Base-by-base conservation (phyloP, 2,329 filamentous ascomycete genomes). In the Apiospora saccharicola region DNA sequence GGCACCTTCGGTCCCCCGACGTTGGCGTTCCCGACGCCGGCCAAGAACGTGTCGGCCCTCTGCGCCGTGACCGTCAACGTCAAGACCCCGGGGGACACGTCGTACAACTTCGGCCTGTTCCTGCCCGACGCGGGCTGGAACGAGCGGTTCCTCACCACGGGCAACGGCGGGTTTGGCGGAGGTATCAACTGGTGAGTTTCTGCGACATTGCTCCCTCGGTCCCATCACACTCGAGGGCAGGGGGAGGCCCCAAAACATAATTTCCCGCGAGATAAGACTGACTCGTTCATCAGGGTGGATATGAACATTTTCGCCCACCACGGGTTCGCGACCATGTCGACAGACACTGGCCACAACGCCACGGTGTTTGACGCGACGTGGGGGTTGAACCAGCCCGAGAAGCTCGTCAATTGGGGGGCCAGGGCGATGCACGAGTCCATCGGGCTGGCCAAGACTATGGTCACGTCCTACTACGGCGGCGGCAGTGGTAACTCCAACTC, bases 391-490 rank as follows among this genome's bases (percentile, higher is more conserved):
- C 76, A 80, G 64, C 78, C 81, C 0, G 84, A 84, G 72, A 77
- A 73, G 34, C 72, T 81, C 13, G 77, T 77, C 13, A 83, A 86
- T 76, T 86, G 83, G 81, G 83, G 82, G 3, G 80, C 80, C 73
- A 79, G 83, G 19, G 82, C 84, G 10, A 80, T 85, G 74, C 88
- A 90, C 75, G 87, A 85, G 7, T 86, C 86, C 3, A 82, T 87
- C 0, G 82, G 84, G 0, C 75, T 86, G 3, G 85, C 85, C 7
- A 90, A 80, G 74, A 74, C 76, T 67, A 79, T 90, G 46, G 83
- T 85, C 3, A 77, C 82, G n/a, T 79, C 79, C 3, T 90, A 87
- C 79, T 90, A 90, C 74, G 75, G 79, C 22, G 70, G 76, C 74
- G 75, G 79, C 16, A 70, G 76, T 3, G 22, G 76, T 1, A 34